phyloP scores from a whole-genome alignment of 2,329 filamentous ascomycete species.

The Sporothrix brasiliensis region DNA sequence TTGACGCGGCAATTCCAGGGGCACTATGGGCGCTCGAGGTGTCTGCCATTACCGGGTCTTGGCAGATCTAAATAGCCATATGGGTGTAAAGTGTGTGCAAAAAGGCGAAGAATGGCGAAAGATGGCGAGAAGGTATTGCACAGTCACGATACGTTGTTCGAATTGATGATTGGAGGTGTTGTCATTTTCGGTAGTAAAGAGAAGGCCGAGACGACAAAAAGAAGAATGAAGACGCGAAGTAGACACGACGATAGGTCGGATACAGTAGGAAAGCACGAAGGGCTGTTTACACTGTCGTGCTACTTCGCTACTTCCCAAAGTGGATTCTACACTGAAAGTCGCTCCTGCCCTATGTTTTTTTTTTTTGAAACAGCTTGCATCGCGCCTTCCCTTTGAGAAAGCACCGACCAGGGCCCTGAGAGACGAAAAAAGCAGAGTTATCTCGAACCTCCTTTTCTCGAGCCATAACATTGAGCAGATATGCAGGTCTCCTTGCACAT shows the following conservation, averaged over 20 bases:
- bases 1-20: background rate
- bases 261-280: background rate
- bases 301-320: background rate
- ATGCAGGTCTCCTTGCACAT: background rate
- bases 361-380: background rate
- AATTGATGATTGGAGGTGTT: background rate
- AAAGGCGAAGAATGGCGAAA: background rate
- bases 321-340: background rate
- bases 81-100: background rate
- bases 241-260: too few relatives aligned
- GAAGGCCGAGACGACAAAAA: background rate
- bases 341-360: background rate
- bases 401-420: background rate
- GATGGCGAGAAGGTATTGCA: background rate
- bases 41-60: conserved; percentile 12
- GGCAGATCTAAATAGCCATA: background rate
- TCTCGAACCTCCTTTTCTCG: background rate
- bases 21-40: background rate
- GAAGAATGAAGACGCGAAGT: background rate
- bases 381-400: background rate
- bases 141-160: background rate
- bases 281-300: background rate
- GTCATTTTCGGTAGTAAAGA: background rate
- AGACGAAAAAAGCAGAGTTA: background rate
- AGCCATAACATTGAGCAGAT: background rate